Evolutionary conservation across 768 basidiomycete species (phyloP), one percentile per base, ranked within the genome.

Genomic region (Plicaturopsis crispa): DNA sequence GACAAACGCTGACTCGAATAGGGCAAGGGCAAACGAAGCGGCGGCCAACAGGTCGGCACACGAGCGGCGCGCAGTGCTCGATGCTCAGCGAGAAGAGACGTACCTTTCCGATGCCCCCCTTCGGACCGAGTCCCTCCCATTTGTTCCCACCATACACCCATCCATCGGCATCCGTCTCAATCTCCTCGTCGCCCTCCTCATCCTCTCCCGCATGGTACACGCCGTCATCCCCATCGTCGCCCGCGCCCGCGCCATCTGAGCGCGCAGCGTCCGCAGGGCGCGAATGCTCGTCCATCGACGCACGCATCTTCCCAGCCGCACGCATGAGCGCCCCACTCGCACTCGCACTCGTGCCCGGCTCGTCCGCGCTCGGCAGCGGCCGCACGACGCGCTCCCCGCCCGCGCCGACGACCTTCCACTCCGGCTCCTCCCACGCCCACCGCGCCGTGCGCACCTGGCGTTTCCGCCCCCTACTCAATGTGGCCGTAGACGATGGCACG

Each of bases 111-210:
- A 93, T 74, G 5, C 89, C 88, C 34, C 88, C 87, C 48, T 80
- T 84, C 39, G 66, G 65, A 38, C 77, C 80, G 32, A 73, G 67
- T 14, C 65, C 71, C 53, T 96, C 91, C 92, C 92, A 97, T 56
- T 96, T 94, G 57, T 97, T 97, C 48, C 93, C 92, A 2, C 80
- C 84, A 51, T 91, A 96, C 5, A 91, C 73, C 92, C 92, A 97
- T 4, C 92, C 92, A 43, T 93, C 89, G 3, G 68, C 54, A 53
- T 97, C 92, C 2, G 91, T 94, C 24, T 63, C 54, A 20, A 65
- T 61, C 31, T 80, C 74, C 38, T 77, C 74, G 2, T 70, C 70
- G 12, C 61, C 59, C 2, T 55, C 39, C n/a, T 49, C 55, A 6
- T 64, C 56, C 21, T 60, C 55, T 10, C 51, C 26, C 38, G 61